A percentile compares a stretch with the other conserved stretches of the same genome.
Conservation (phyloP, 345 rosid species). For the Gossypium mustelinum region DNA sequence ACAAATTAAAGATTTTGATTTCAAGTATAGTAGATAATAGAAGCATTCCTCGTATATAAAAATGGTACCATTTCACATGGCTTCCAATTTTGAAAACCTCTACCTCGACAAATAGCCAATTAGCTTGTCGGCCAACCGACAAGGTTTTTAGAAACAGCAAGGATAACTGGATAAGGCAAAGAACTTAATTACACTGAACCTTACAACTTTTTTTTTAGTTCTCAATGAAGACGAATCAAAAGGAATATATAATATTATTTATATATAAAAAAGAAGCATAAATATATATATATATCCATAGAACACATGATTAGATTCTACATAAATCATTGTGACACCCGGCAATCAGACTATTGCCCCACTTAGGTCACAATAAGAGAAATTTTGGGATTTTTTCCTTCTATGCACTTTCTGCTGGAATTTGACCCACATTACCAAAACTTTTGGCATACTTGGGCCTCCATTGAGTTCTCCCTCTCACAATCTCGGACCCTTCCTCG, state of each 20-base stretch:
- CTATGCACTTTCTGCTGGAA: conserved; percentile 37
- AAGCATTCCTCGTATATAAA: not conserved
- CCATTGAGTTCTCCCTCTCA: conserved; percentile 89
- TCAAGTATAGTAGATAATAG: no score
- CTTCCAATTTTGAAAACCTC: conserved; percentile 1
- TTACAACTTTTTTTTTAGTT: conserved; percentile 17
- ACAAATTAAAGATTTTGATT: no score
- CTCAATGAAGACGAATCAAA: conserved; percentile 13
- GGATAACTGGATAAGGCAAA: not conserved
- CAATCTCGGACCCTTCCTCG: conserved; percentile 77
- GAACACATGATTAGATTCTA: conserved; percentile 29
- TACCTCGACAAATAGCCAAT: no score
- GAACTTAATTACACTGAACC: conserved; percentile 36
- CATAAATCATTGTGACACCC: conserved; percentile 23
- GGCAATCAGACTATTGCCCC: conserved; percentile 17
- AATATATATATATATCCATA: conserved; percentile 14
- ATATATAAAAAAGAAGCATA: no score
- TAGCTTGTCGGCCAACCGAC: not conserved
- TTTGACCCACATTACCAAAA: conserved; percentile 36
- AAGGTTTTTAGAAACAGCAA: not conserved
- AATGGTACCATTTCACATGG: not conserved
- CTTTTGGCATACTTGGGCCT: conserved; percentile 53
- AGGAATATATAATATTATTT: not conserved
- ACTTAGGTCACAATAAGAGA: conserved; percentile 3
- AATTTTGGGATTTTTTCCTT: not conserved